Percentiles rank a stretch among this genome's conserved stretches.
Conservation (phyloP, 768 basidiomycete species). For the Boletales sp. region DNA sequence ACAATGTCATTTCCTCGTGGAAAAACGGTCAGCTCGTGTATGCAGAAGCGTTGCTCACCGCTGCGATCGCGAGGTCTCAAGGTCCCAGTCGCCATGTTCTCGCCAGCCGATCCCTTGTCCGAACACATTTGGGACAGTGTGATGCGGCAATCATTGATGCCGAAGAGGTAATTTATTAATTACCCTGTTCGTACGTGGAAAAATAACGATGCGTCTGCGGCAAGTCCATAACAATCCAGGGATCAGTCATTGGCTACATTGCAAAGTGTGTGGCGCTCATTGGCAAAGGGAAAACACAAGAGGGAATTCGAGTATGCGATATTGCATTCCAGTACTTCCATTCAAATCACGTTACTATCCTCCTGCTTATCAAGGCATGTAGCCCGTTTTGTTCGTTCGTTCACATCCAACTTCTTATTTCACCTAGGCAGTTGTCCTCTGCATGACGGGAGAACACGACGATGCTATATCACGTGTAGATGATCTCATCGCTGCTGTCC, state of each 20-base stretch:
- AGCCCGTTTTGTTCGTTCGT: background rate
- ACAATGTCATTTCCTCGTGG: background rate
- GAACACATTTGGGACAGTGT: background rate
- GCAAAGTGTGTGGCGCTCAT: constrained; percentile 3
- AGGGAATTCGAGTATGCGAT: background rate
- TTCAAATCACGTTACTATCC: background rate
- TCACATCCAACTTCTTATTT: background rate
- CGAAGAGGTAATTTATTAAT: background rate
- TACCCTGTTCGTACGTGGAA: no score
- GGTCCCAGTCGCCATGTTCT: background rate
- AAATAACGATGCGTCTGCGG: background rate
- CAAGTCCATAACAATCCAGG: constrained; percentile 4
- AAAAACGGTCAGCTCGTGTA: background rate
- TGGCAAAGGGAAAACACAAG: background rate
- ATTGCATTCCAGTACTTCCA: background rate
- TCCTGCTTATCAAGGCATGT: constrained; percentile 1
- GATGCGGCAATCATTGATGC: constrained; percentile 1
- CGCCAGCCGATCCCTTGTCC: constrained; percentile 4
- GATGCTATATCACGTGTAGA: constrained; percentile 1
- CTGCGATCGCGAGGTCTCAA: background rate
- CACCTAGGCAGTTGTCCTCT: background rate
- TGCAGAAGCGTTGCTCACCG: background rate
- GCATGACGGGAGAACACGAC: background rate
- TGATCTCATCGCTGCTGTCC: background rate
- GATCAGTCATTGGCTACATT: constrained; percentile 2